Percentiles rank a stretch among this genome's conserved stretches.
Evolutionary conservation across 129 eudicot genomes (phyloP).

Genomic region (Logfia minima): DNA sequence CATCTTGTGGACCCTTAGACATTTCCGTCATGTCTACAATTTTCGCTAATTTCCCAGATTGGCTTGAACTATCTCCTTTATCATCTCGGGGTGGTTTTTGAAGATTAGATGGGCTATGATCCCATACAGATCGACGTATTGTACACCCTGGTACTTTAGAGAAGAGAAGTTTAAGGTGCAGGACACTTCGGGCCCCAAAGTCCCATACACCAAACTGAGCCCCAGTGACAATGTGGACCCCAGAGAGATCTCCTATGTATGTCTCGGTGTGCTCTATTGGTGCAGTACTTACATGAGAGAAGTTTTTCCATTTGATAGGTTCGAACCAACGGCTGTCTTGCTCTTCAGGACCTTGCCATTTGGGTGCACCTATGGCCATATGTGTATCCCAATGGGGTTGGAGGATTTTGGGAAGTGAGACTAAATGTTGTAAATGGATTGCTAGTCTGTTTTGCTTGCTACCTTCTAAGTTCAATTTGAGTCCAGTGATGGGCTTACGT

Average conservation of each 20-base stretch:
- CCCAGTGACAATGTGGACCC: slow-evolving; percentile 90
- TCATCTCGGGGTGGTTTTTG: slow-evolving; percentile 41
- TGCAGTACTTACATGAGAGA: slow-evolving; percentile 88
- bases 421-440: slow-evolving; percentile 76
- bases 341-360: slow-evolving; percentile 96
- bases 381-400: slow-evolving; percentile 95
- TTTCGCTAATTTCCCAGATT: slow-evolving; percentile 62
- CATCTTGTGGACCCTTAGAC: slow-evolving; percentile 87
- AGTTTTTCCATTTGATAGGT: slow-evolving; percentile 86
- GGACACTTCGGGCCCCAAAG: slow-evolving; percentile 79
- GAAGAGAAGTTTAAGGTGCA: slow-evolving; percentile 82
- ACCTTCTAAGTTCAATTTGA: slow-evolving; percentile 74
- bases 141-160: slow-evolving; percentile 91
- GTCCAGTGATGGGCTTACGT: slow-evolving; percentile 91
- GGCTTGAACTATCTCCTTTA: slow-evolving; percentile 51
- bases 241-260: slow-evolving; percentile 85
- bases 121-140: slow-evolving; percentile 88
- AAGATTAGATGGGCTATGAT: slow-evolving; percentile 68
- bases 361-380: slow-evolving; percentile 91
- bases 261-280: slow-evolving; percentile 85
- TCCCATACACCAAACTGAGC: slow-evolving; percentile 96
- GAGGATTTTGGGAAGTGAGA: slow-evolving; percentile 86
- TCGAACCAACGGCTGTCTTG: slow-evolving; percentile 98
- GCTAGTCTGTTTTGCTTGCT: slow-evolving; percentile 72
- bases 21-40: slow-evolving; percentile 86